Evolutionary conservation across 331 rosid genomes (phyloP).

Genomic region (Quercus lobata): DNA sequence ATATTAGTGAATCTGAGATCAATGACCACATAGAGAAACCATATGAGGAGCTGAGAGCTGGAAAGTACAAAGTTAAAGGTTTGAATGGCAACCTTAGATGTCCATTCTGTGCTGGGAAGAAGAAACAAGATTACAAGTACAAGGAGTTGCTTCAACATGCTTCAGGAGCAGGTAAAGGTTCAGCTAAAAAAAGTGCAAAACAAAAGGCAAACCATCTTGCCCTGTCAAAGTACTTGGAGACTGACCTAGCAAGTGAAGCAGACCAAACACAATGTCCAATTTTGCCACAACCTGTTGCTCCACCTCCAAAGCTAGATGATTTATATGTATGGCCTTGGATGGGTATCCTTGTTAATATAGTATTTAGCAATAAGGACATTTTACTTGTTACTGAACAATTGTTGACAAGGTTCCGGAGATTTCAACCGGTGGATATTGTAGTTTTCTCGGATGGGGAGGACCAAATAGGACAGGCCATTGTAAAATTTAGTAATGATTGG

Average conservation of each 20-base stretch:
- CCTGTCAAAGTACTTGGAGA: slow-evolving; percentile 64
- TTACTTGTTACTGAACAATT: slow-evolving; percentile 43
- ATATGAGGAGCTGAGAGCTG: slow-evolving; percentile 50
- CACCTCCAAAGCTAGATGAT: slow-evolving; percentile 41
- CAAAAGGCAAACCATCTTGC: slow-evolving; percentile 96
- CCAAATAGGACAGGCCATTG: slow-evolving; percentile 35
- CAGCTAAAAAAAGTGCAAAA: slow-evolving; percentile 66
- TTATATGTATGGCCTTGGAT: slow-evolving; percentile 94
- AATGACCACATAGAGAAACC: slow-evolving; percentile 70
- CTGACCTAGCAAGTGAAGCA: slow-evolving; percentile 50
- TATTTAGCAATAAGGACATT: slow-evolving; percentile 23
- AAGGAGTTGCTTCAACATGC: slow-evolving; percentile 90
- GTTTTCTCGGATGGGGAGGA: slow-evolving; percentile 36
- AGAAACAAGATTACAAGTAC: slow-evolving; percentile 82
- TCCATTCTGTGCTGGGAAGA: slow-evolving; percentile 94
- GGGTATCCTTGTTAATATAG: slow-evolving; percentile 66
- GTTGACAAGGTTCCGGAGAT: slow-evolving; percentile 52
- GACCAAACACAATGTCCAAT: slow-evolving; percentile 41
- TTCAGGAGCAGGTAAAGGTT: slow-evolving; percentile 86
- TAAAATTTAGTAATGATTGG: slow-evolving; percentile 69
- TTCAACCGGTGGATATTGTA: slow-evolving; percentile 45
- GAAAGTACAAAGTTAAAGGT: slow-evolving; percentile 56
- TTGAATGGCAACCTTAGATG: slow-evolving; percentile 75
- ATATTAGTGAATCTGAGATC: slow-evolving; percentile 89
- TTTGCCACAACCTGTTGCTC: slow-evolving; percentile 27